Conservation (phyloP, 176 grass and related monocot species). For the Melocanna baccifera region DNA sequence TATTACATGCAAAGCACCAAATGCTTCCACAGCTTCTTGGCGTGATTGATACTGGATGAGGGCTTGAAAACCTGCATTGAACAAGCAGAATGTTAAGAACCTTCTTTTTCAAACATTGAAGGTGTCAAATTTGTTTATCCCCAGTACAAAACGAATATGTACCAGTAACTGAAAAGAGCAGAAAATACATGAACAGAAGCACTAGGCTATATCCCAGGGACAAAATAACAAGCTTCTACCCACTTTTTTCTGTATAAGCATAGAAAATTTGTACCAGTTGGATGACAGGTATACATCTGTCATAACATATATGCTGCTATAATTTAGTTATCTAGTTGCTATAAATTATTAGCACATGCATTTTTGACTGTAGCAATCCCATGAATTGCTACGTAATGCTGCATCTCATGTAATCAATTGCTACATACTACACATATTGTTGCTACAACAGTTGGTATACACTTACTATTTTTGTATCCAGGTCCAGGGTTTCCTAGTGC, state of each 20-base stretch:
- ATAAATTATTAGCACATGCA: background rate
- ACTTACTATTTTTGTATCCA: slow-evolving; percentile 16
- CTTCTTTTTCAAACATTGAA: background rate
- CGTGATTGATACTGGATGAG: slow-evolving; percentile 82
- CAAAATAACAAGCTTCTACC: background rate
- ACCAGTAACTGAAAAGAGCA: background rate
- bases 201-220: background rate
- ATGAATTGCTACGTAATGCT: background rate
- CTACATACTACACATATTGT: background rate
- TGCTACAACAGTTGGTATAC: background rate
- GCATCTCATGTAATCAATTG: slow-evolving; percentile 14
- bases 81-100: slow-evolving; percentile 11
- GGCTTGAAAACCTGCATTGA: slow-evolving; percentile 85
- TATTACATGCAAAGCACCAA: slow-evolving; percentile 80
- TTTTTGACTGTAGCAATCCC: background rate
- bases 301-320: background rate
- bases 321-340: background rate
- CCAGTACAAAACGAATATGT: background rate
- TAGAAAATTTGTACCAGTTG: background rate
- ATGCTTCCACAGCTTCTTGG: slow-evolving; percentile 81
- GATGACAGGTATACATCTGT: background rate
- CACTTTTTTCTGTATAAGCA: background rate
- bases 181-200: slow-evolving; percentile 1
- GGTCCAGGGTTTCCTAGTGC: slow-evolving; percentile 6
- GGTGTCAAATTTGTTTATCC: background rate